A percentile compares a stretch with the other conserved stretches of the same genome.
Evolutionary conservation across 208 protist species (phyloP).

Genomic region (Porcisia deanei): DNA sequence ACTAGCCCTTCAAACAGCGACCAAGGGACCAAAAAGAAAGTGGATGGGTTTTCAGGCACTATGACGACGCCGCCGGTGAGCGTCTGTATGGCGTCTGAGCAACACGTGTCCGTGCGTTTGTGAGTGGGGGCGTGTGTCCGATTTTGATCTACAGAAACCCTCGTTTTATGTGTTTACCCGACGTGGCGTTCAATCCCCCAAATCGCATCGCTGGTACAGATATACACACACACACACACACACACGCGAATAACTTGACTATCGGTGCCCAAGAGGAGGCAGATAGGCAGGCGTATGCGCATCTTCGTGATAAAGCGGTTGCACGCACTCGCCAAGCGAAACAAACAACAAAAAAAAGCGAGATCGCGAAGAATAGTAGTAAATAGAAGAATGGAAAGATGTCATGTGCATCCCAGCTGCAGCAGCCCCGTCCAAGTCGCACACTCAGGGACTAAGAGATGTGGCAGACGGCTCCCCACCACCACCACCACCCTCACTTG

Average conservation of each 20-base stretch:
- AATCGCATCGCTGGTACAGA: too few relatives aligned
- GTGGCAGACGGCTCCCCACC: background rate
- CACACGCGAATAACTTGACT: too few relatives aligned
- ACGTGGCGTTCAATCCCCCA: too few relatives aligned
- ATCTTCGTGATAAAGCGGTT: too few relatives aligned
- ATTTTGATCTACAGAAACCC: too few relatives aligned
- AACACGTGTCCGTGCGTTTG: slow-evolving; percentile 7
- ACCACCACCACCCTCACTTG: background rate
- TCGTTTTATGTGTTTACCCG: too few relatives aligned
- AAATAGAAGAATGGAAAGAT: background rate
- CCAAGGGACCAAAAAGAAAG: background rate
- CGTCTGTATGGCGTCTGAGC: background rate
- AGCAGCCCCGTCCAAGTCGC: background rate
- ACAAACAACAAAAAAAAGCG: too few relatives aligned
- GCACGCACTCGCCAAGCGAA: too few relatives aligned
- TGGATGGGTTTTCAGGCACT: background rate
- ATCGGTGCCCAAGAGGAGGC: too few relatives aligned
- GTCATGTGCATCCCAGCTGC: background rate
- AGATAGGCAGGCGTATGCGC: too few relatives aligned
- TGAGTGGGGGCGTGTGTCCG: slow-evolving; percentile 9
- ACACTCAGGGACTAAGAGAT: background rate
- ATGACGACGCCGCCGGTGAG: background rate
- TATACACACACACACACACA: too few relatives aligned
- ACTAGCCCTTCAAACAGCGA: background rate
- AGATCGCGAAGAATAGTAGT: background rate